Percentiles rank a stretch among this genome's conserved stretches.
phyloP scores from a whole-genome alignment of 495 filamentous ascomycete species.

The Sphaerosporella brunnea region DNA sequence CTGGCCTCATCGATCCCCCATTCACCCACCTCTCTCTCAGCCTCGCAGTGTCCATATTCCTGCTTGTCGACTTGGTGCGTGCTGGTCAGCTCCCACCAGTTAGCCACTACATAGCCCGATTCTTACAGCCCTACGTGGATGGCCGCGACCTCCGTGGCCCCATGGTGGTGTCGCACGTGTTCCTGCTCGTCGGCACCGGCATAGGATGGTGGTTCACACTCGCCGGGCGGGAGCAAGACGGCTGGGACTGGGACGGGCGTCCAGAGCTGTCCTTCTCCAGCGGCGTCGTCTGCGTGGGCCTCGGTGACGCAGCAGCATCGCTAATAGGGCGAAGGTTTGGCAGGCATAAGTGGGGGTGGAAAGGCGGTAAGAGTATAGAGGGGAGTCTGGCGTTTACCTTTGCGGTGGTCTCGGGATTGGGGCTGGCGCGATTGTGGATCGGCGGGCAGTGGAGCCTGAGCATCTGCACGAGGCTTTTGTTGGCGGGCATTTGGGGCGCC shows the following conservation, averaged over 20 bases:
- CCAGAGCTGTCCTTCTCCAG: constrained; percentile 67
- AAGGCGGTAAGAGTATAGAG: constrained; percentile 86
- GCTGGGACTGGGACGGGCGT: constrained; percentile 32
- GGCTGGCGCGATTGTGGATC: constrained; percentile 59
- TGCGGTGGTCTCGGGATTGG: constrained; percentile 59
- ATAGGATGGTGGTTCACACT: constrained; percentile 86
- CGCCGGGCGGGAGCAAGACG: constrained; percentile 22
- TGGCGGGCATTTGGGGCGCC: constrained; percentile 65
- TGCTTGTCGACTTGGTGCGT: constrained; percentile 73
- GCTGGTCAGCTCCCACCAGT: constrained; percentile 82
- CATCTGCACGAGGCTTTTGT: constrained; percentile 39
- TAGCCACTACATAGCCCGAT: constrained; percentile 60
- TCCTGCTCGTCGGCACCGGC: constrained; percentile 87
- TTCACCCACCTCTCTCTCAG: constrained; percentile 62
- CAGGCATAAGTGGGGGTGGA: constrained; percentile 84
- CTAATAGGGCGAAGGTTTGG: constrained; percentile 79
- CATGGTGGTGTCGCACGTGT: constrained; percentile 89
- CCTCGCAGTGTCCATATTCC: constrained; percentile 60
- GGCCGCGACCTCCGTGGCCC: constrained; percentile 83
- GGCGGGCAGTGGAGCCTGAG: constrained; percentile 29
- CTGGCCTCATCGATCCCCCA: constrained; percentile 65
- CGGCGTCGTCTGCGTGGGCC: constrained; percentile 81
- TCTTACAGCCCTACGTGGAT: constrained; percentile 86
- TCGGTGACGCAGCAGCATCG: constrained; percentile 91
- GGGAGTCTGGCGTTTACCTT: constrained; percentile 69